Base-by-base conservation (phyloP, 495 filamentous ascomycete species). In the Chaetomidium leptoderma region DNA sequence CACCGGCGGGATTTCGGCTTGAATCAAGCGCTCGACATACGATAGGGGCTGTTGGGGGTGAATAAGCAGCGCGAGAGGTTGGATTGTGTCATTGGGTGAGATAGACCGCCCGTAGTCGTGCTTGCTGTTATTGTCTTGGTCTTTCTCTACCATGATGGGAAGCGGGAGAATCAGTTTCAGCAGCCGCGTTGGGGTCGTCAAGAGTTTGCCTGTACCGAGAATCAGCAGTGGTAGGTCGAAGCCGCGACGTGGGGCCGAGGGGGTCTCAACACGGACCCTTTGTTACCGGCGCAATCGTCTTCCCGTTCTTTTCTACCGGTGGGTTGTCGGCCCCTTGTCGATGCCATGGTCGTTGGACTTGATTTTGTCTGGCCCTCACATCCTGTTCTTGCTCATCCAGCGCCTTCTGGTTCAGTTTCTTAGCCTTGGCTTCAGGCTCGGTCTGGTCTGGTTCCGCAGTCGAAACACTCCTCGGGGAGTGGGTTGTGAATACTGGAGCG, bases 41-140 rank as follows among this genome's bases (percentile, higher is more conserved):
- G 91, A 96, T 16, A 97, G 78, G 0, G 92, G 92, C 69, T 97
- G 92, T 62, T 93, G 89, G 0, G 92, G 90, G 70, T 97, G 92
- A 6, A 97, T 78, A 7, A 97, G 82, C 2, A 97, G 83, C 7
- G 91, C 91, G 7, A 97, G 82, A 0, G 92, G 89, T 67, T 93
- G 89, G 29, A 90, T 80, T 72, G 80, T 80, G 26, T 81, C 74
- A 58, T 88, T 78, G 49, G 71, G 71, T 8, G 73, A 70, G 13
- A 76, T 62, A 29, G 71, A 64, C 9, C 72, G 64, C 45, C 64
- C 63, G 23, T 71, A 70, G 23, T 75, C 79, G 17, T 65, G 67
- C 35, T 43, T 45, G 48, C 66, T 69, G 32, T 74, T 81, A 53
- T 81, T 82, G 36, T 77, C 70, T 35, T 75, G 67, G 40, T 73